phyloP scores from a whole-genome alignment of 176 grass and related monocot genomes.

The Oryza brachyantha region DNA sequence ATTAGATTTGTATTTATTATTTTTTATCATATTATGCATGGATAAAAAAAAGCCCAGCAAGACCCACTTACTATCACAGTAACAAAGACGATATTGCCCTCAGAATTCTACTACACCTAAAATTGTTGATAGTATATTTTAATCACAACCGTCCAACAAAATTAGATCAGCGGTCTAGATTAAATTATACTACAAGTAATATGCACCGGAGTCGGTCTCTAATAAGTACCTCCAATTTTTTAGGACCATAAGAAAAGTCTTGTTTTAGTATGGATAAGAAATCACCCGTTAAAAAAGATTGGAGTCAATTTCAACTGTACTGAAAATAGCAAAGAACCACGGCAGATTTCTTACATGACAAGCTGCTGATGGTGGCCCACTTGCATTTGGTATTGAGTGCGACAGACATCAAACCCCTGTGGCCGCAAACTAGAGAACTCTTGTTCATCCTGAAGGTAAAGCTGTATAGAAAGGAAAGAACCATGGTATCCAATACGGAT shows the following conservation, averaged over 20 bases:
- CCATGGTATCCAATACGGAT: not conserved
- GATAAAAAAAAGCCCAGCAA: too few species aligned
- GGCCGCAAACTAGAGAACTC: constrained; percentile 51
- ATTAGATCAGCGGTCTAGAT: too few species aligned
- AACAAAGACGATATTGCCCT: too few species aligned
- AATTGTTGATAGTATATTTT: too few species aligned
- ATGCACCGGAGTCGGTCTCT: too few species aligned
- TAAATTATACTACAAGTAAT: too few species aligned
- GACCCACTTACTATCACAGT: too few species aligned
- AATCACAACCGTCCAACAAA: too few species aligned
- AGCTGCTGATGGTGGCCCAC: constrained; percentile 46
- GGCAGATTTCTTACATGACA: constrained; percentile 34
- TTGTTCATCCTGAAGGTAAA: constrained; percentile 49
- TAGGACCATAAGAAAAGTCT: not conserved
- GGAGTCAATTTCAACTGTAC: not conserved
- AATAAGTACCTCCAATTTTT: not conserved
- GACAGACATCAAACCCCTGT: constrained; percentile 64
- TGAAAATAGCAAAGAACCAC: not conserved
- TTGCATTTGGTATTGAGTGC: constrained; percentile 47
- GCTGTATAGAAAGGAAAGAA: not conserved
- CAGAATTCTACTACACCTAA: too few species aligned
- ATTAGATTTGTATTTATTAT: too few species aligned
- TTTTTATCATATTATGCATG: too few species aligned
- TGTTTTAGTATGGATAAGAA: not conserved
- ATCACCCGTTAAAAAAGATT: not conserved